A percentile compares a stretch with the other conserved stretches of the same genome.
These are phyloP conservation scores for Alliaria petiolata DNA, from an alignment of 345 rosid species.

Conservation along the genomic window DNA sequence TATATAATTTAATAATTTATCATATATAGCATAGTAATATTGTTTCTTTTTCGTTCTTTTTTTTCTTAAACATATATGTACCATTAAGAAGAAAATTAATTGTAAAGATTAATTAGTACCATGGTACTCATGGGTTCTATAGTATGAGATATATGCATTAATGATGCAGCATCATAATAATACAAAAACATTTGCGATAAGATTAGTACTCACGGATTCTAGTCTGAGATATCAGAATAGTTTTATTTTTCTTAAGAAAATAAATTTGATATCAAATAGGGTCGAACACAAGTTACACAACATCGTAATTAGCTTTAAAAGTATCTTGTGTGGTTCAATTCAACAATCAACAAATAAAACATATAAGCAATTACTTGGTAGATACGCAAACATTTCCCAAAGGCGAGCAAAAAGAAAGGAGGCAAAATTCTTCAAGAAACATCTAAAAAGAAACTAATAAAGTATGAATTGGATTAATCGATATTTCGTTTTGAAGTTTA, in stretches of 20 bases:
- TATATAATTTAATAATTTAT: neutral
- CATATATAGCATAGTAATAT: too few species aligned
- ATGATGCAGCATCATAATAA: too few species aligned
- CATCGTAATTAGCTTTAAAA: slow-evolving; percentile 1
- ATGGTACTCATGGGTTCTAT: too few species aligned
- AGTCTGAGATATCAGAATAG: too few species aligned
- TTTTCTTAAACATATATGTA: too few species aligned
- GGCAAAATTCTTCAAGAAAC: slow-evolving; percentile 17
- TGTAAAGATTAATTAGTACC: too few species aligned
- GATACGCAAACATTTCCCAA: neutral
- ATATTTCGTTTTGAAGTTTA: slow-evolving; percentile 9
- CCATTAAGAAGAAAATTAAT: too few species aligned
- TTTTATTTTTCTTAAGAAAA: neutral
- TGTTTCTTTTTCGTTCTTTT: too few species aligned
- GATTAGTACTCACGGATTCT: too few species aligned
- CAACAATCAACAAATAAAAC: neutral
- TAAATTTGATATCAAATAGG: neutral
- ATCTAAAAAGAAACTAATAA: slow-evolving; percentile 6
- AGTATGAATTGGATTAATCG: neutral
- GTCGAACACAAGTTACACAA: neutral
- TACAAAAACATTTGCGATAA: too few species aligned
- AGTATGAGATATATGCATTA: too few species aligned
- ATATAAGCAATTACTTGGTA: slow-evolving; percentile 6
- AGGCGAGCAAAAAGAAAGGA: neutral
- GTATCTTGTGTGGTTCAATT: neutral